Conservation (phyloP, 73 alveolate genomes). For the Paramecium caudatum region DNA sequence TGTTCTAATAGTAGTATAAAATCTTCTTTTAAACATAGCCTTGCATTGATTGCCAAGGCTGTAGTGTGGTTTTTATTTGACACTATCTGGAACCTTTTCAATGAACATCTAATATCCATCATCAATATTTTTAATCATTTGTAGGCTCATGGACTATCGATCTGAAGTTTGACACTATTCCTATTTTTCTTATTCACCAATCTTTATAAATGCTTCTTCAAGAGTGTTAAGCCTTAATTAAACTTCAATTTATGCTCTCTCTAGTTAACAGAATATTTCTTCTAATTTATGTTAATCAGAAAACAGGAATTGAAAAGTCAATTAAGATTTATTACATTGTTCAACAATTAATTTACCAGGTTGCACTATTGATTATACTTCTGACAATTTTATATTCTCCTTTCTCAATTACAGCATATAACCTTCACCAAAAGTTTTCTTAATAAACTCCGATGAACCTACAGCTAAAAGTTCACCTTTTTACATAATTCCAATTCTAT, state of each 20-base stretch:
- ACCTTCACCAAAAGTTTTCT: conserved; percentile 79
- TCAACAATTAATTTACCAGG: neutral
- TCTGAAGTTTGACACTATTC: neutral
- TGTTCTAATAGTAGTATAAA: conserved; percentile 65
- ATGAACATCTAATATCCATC: conserved; percentile 23
- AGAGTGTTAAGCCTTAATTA: conserved; percentile 68
- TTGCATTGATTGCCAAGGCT: neutral
- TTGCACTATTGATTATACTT: neutral
- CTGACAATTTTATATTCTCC: neutral
- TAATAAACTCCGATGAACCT: conserved; percentile 78
- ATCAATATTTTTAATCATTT: neutral
- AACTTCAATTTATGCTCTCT: neutral
- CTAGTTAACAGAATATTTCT: conserved; percentile 78
- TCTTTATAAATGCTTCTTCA: conserved; percentile 76
- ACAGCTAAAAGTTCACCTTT: conserved; percentile 87
- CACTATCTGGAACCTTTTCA: conserved; percentile 56
- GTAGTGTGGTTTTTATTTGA: conserved; percentile 40
- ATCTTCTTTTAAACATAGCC: conserved; percentile 70
- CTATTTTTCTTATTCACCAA: conserved; percentile 70
- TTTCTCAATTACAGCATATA: conserved; percentile 47
- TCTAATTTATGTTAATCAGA: conserved; percentile 46
- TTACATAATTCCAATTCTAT: conserved; percentile 97
- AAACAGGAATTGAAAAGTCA: conserved; percentile 1
- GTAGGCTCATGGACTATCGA: conserved; percentile 1
- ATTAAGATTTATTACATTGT: neutral